These are phyloP conservation scores for Stenogyne calaminthoides DNA, from an alignment of 305 asterid species.

Conservation along the genomic window DNA sequence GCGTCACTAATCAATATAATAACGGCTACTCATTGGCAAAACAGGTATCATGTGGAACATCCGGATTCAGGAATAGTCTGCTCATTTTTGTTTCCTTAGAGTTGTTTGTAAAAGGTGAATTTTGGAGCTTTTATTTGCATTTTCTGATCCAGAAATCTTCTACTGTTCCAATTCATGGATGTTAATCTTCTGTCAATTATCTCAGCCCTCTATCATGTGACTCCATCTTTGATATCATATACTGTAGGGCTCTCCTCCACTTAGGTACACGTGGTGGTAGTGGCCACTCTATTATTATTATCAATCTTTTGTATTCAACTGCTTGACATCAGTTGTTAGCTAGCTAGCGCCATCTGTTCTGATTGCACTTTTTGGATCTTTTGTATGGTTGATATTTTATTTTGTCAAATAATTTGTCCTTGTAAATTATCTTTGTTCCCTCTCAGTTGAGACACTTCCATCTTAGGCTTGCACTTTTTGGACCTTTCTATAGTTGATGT, in stretches of 20 bases:
- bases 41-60: not conserved
- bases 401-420: constrained; percentile 33
- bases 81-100: not conserved
- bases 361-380: constrained; percentile 36
- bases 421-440: constrained; percentile 23
- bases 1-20: not conserved
- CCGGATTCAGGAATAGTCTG: constrained; percentile 1
- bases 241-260: constrained; percentile 31
- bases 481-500: constrained; percentile 26
- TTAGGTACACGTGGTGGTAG: constrained; percentile 14
- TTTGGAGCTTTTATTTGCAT: not conserved
- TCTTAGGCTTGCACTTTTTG: constrained; percentile 33
- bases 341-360: constrained; percentile 29
- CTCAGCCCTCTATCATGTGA: not conserved
- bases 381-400: constrained; percentile 25
- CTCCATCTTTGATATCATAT: not conserved
- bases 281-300: constrained; percentile 7
- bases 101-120: constrained; percentile 3
- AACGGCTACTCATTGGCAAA: not conserved
- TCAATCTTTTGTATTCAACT: constrained; percentile 9
- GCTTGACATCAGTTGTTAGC: constrained; percentile 16
- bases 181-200: not conserved
- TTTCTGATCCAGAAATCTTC: constrained; percentile 4
- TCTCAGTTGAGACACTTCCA: constrained; percentile 29
- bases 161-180: not conserved